These are phyloP conservation scores for Metschnikowia baotianmanensis DNA, from an alignment of 805 yeast species.

Conservation along the genomic window DNA sequence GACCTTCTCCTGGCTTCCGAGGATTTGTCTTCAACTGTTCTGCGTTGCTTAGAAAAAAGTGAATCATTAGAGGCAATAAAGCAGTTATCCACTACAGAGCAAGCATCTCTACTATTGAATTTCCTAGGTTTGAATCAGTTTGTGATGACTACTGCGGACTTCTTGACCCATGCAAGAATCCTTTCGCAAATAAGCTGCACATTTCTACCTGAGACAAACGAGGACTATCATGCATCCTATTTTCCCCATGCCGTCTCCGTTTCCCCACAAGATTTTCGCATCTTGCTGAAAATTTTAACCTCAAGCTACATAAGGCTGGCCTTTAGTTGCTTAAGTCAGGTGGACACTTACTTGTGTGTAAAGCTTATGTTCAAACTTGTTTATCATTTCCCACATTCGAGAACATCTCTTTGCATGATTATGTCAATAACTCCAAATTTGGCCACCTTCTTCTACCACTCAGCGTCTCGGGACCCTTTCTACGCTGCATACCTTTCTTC, in stretches of 20 bases:
- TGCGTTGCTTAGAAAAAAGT: background rate
- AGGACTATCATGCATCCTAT: background rate
- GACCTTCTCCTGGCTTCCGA: background rate
- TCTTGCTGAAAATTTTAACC: constrained; percentile 5
- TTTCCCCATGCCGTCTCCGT: background rate
- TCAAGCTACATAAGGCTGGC: constrained; percentile 8
- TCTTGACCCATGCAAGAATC: constrained; percentile 6
- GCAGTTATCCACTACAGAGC: constrained; percentile 3
- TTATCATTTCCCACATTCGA: constrained; percentile 35
- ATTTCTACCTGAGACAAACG: background rate
- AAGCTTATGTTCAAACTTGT: constrained; percentile 30
- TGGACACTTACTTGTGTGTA: constrained; percentile 14
- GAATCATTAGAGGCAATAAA: background rate
- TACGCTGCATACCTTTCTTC: background rate
- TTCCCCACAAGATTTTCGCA: background rate
- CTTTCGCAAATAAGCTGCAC: constrained; percentile 3
- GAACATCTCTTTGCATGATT: constrained; percentile 39
- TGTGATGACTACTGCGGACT: background rate
- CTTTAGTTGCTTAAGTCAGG: background rate
- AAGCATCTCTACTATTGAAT: constrained; percentile 15
- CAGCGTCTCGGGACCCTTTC: constrained; percentile 20
- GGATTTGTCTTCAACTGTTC: background rate
- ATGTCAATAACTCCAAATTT: constrained; percentile 41
- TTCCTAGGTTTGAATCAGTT: constrained; percentile 1
- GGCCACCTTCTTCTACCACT: constrained; percentile 29